Evolutionary conservation across 495 filamentous ascomycete species (phyloP).

Genomic region (Penicillium malachiteum): DNA sequence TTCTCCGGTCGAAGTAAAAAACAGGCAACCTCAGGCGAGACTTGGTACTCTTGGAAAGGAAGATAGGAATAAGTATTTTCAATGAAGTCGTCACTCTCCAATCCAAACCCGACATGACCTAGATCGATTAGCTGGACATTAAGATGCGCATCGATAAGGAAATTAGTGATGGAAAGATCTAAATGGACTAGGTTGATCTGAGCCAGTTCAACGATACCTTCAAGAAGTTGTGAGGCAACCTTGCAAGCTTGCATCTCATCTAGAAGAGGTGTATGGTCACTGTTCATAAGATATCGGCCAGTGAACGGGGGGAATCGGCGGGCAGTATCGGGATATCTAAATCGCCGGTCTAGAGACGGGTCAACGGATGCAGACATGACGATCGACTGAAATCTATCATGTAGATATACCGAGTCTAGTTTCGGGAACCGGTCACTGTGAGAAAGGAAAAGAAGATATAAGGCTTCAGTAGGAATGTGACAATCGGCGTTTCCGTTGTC

Average conservation of each 20-base stretch:
- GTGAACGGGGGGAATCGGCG: slow-evolving; percentile 15
- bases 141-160: slow-evolving; percentile 21
- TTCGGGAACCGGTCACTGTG: slow-evolving; percentile 25
- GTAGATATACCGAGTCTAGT: slow-evolving; percentile 27
- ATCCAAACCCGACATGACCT: slow-evolving; percentile 14
- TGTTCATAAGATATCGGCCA: slow-evolving; percentile 13
- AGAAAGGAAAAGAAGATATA: slow-evolving; percentile 19
- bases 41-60: slow-evolving; percentile 23
- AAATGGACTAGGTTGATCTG: slow-evolving; percentile 26
- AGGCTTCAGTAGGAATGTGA: slow-evolving; percentile 28
- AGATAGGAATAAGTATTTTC: neutral
- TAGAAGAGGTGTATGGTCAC: slow-evolving; percentile 12
- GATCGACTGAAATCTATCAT: slow-evolving; percentile 19
- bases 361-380: slow-evolving; percentile 27
- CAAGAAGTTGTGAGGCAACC: slow-evolving; percentile 24
- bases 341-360: slow-evolving; percentile 8
- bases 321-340: neutral
- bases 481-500: neutral
- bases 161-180: slow-evolving; percentile 27
- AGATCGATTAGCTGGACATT: slow-evolving; percentile 30
- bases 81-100: slow-evolving; percentile 11
- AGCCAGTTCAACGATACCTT: slow-evolving; percentile 21
- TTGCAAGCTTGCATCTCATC: slow-evolving; percentile 25
- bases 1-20: slow-evolving; percentile 4
- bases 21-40: slow-evolving; percentile 20